Evolutionary conservation across 2,329 filamentous ascomycete genomes (phyloP), one percentile per base, ranked within the genome.

Genomic region (Metarhizium guizhouense): DNA sequence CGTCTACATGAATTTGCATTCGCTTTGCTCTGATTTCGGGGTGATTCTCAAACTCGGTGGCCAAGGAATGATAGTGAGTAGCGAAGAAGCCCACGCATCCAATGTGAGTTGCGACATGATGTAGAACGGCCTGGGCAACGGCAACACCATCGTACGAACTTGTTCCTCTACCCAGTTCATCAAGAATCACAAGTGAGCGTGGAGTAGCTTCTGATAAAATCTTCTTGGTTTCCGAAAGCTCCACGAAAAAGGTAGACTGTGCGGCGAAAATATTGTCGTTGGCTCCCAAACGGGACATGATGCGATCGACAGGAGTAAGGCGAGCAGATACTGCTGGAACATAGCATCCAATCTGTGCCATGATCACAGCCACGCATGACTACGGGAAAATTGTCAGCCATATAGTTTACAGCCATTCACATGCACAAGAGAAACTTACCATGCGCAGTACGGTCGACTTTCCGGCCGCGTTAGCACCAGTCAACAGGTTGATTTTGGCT

Each of bases 241-340:
- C 94, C 32, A 99, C 93, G 67, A 99, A 97, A 77, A 99, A 99
- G 2, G 94, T 99, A 14, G 90, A 95, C 70, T 99, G 94, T 0
- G 93, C 90, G 1, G 93, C 94, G 68, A 99, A 97, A 64, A 99
- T 99, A 71, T 97, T 97, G 82, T 99, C 94, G 66, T 97, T 96
- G 51, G 94, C 94, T 10, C 94, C 94, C 0, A 99, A 83, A 49
- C 94, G 90, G 10, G 93, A 97, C 94, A 99, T 99, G 76, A 99
- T 97, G 54, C 94, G 89, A 68, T 99, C 94, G 3, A 95, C 85
- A 0, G 94, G 93, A 0, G 93, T 97, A 48, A 99, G 79, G 3
- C 81, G 84, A 1, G 94, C 94, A 3, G 85, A 90, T 18, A 81
- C 77, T 57, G 90, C 92, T 1, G 94, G 94, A 1, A 99, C 84